These are phyloP conservation scores for Pestalotiopsis sp. DNA, from an alignment of 2,329 filamentous ascomycete species.

Conservation along the genomic window DNA sequence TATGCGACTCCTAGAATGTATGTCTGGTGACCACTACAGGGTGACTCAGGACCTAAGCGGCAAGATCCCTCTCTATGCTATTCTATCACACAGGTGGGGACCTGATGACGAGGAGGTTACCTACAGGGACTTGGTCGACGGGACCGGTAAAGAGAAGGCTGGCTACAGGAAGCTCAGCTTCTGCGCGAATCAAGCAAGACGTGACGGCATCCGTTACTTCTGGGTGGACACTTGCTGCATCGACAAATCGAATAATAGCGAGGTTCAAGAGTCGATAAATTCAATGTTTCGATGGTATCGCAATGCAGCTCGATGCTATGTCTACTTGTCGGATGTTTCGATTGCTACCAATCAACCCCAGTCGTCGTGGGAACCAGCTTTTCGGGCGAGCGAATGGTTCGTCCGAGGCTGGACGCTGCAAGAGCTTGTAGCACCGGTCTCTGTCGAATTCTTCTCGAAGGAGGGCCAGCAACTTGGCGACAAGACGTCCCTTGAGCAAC, in stretches of 20 bases:
- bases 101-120: conserved; percentile 12
- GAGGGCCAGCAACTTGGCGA: conserved; percentile 24
- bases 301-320: conserved; percentile 16
- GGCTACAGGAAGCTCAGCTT: conserved; percentile 16
- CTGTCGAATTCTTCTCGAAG: conserved; percentile 27
- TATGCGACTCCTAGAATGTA: not conserved
- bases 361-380: conserved; percentile 4
- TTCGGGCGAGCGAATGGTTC: conserved; percentile 8
- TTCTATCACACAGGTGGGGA: conserved; percentile 19
- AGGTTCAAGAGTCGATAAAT: conserved; percentile 10
- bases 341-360: not conserved
- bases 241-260: conserved; percentile 4
- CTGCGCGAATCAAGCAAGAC: conserved; percentile 13
- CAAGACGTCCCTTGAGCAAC: conserved; percentile 22
- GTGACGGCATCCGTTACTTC: conserved; percentile 11
- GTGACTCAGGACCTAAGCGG: not conserved
- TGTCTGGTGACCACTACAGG: not conserved
- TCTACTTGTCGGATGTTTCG: conserved; percentile 7
- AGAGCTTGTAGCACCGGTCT: conserved; percentile 24
- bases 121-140: conserved; percentile 12
- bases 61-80: conserved; percentile 14
- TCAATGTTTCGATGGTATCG: conserved; percentile 8
- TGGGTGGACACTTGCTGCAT: too few relatives aligned
- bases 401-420: not conserved
- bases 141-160: conserved; percentile 10